Base-by-base conservation (phyloP, 2,329 filamentous ascomycete genomes). In the Fusarium compactum region DNA sequence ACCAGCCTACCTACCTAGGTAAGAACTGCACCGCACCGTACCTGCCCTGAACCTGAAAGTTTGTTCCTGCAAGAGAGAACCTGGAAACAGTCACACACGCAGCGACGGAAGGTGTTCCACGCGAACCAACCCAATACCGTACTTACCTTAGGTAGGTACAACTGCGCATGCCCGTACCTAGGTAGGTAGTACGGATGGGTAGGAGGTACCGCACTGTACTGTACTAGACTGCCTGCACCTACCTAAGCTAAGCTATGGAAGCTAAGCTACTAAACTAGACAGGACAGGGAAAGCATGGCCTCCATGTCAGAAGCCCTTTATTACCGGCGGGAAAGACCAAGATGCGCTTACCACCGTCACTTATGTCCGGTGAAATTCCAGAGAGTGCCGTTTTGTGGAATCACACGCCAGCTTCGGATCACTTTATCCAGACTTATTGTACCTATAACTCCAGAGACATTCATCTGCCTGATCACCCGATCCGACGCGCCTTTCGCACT, bases 401-500 rank as follows among this genome's bases (percentile, higher is more conserved):
- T 70, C 69, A 69, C 61, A 58, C 47, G 51, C 64, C 58, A 68
- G 41, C 51, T 34, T 32, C 66, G 54, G 65, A 53, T 65, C 34
- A 48, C 50, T 16, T 62, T 62, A 41, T 47, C 56, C 50, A 54
- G 48, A 51, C 47, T 24, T n/a, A 22, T 18, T 24, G n/a, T 52
- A 38, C 34, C 14, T 34, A 18, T 24, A 48, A 54, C 25, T 38
- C 18, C 34, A 38, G 34, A 38, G 34, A 38, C 34, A 38, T 38
- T n/a, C n/a, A n/a, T 38, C 34, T 38, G 18, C 34, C 34, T 38
- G 18, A 38, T 38, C 34, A 38, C 18, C 34, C 34, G 34, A 38
- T 38, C 34, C 10, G 34, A 38, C 18, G 18, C 34, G 34, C 34
- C 18, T 38, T 38, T 38, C 34, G 18, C 34, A 38, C 11, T n/a